phyloP scores from a whole-genome alignment of 2,329 filamentous ascomycete genomes.

The Ampelomyces quisqualis region DNA sequence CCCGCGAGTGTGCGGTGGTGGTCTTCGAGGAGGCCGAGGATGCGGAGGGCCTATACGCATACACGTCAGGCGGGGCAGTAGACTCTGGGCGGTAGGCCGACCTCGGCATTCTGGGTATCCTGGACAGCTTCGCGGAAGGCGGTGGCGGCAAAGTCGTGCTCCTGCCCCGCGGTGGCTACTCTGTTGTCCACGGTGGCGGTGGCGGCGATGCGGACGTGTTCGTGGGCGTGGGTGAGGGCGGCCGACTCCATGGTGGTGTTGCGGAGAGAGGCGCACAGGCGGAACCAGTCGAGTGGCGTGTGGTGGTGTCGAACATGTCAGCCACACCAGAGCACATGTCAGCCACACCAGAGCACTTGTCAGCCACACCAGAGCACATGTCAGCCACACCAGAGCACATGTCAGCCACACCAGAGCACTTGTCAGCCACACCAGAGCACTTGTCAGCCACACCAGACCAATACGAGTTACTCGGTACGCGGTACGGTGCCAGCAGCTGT shows the following conservation, averaged over 20 bases:
- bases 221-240: conserved; percentile 74
- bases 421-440: too few relatives aligned
- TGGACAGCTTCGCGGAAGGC: conserved; percentile 85
- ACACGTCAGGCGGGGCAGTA: not conserved
- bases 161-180: conserved; percentile 78
- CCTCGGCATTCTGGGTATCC: conserved; percentile 63
- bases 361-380: too few relatives aligned
- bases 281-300: not conserved
- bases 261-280: conserved; percentile 7
- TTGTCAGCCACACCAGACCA: too few relatives aligned
- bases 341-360: too few relatives aligned
- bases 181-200: conserved; percentile 68
- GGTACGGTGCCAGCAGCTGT: not conserved
- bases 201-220: conserved; percentile 82
- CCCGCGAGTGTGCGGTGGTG: conserved; percentile 84
- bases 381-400: too few relatives aligned
- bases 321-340: too few relatives aligned
- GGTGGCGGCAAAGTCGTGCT: conserved; percentile 83
- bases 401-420: too few relatives aligned
- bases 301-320: too few relatives aligned
- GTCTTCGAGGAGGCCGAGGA: conserved; percentile 78
- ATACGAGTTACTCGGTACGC: not conserved
- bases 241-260: conserved; percentile 64
- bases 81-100: conserved; percentile 19
- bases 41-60: conserved; percentile 72